Base-by-base conservation (phyloP, 768 basidiomycete species). In the Tricholoma sp. region DNA sequence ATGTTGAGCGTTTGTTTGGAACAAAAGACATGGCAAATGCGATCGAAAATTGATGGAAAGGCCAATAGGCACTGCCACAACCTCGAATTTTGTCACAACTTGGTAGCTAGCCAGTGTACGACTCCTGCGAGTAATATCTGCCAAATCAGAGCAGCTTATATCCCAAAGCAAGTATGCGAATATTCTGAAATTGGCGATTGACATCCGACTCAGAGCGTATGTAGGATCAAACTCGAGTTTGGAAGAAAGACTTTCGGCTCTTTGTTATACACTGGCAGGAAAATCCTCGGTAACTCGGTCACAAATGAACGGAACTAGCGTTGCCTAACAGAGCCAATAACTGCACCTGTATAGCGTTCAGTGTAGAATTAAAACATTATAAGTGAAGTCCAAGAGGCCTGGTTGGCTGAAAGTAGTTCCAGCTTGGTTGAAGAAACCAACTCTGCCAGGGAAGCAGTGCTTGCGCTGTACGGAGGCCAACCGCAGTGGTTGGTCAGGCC, bases 401-500 rank as follows among this genome's bases (percentile, higher is more conserved):
- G 54, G 34, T 24, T 41, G 41, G 7, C 50, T 22, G 14, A 56
- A 50, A 2, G 47, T 35, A 8, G 53, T 39, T 31, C 62, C 62
- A 10, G 57, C 56, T 32, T 52, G 27, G 53, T 63, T 63, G 14
- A 16, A 52, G 52, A 57, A 14, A 60, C 62, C 6, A 61, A 35
- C 45, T 59, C 52, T 27, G 55, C 63, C 14, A 63, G 43, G 5
- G 46, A 27, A 27, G 14, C 14, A 14, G 58, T 55, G 10, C 49
- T 19, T 2, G 64, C 56, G 47, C 62, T 55, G 41, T 64, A 69
- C 46, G n/a, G 11, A 16, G 67, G 61, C 68, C 68, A 69, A 2
- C 68, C 67, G 31, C 58, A 54, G 16, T 58, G n/a, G n/a, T n/a
- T 50, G 18, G 37, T n/a, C 49, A 74, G 54, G 1, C 72, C 74